These are phyloP conservation scores for Trametes cinnabarina DNA, from an alignment of 768 basidiomycete genomes.

Conservation along the genomic window DNA sequence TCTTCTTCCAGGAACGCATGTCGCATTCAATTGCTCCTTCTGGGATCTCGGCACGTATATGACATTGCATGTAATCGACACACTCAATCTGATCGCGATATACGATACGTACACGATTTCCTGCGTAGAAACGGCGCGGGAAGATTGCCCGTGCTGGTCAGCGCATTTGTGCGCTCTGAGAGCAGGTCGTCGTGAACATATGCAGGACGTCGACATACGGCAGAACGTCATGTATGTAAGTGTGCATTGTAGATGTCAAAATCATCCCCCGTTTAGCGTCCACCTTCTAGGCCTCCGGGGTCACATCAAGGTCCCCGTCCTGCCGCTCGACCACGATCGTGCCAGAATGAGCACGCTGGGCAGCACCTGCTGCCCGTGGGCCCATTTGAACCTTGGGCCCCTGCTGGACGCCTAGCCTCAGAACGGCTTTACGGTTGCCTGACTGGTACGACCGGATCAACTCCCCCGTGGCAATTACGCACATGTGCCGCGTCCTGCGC, in stretches of 20 bases:
- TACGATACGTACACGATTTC: too few species aligned
- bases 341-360: not conserved
- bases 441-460: not conserved
- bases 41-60: slow-evolving; percentile 1
- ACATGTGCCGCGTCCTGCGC: not conserved
- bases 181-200: too few species aligned
- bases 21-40: not conserved
- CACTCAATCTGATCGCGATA: slow-evolving; percentile 11
- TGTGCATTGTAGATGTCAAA: too few species aligned
- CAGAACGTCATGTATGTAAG: too few species aligned
- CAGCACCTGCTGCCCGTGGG: not conserved
- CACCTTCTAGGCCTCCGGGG: too few species aligned
- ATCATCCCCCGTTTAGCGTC: too few species aligned
- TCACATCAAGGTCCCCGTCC: not conserved
- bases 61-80: not conserved
- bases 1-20: not conserved
- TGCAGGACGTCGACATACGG: too few species aligned
- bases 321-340: too few species aligned
- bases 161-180: not conserved
- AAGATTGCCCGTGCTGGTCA: not conserved
- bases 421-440: too few species aligned
- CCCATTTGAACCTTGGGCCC: not conserved
- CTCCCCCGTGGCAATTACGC: not conserved
- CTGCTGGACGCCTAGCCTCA: not conserved
- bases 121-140: not conserved